Evolutionary conservation across 768 basidiomycete species (phyloP).

Genomic region (Lentinula sp.): DNA sequence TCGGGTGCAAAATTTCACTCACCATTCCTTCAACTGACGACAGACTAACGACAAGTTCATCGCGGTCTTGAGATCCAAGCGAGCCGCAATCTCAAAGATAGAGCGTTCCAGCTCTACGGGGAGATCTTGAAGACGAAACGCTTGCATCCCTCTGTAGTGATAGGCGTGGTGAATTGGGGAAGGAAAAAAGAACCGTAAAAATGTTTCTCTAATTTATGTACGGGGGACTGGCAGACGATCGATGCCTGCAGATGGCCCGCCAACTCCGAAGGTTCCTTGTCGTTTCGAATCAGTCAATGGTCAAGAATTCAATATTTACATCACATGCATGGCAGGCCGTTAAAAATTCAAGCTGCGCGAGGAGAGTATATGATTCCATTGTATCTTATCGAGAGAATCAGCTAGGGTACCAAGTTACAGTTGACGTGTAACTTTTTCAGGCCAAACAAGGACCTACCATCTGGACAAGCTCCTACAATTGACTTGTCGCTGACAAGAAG

Average conservation of each 20-base stretch:
- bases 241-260: not conserved
- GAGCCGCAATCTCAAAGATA: conserved; percentile 29
- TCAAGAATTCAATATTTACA: not conserved
- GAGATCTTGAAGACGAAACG: conserved; percentile 15
- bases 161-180: not conserved
- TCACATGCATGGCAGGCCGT: not conserved
- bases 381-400: conserved; percentile 1
- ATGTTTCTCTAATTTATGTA: not conserved
- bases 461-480: not conserved
- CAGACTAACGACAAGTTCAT: conserved; percentile 29
- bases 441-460: conserved; percentile 1
- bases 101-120: conserved; percentile 34
- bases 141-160: not conserved
- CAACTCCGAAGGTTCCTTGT: not conserved
- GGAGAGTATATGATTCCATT: not conserved
- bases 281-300: not conserved
- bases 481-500: not conserved
- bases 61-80: conserved; percentile 18
- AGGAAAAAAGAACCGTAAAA: not conserved
- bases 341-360: not conserved
- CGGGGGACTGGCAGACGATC: not conserved
- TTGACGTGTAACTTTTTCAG: not conserved
- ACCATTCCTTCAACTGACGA: conserved; percentile 27
- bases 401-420: not conserved
- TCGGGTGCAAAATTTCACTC: conserved; percentile 1